Base-by-base conservation (phyloP, 2,329 filamentous ascomycete genomes). In the Cytospora piceae region DNA sequence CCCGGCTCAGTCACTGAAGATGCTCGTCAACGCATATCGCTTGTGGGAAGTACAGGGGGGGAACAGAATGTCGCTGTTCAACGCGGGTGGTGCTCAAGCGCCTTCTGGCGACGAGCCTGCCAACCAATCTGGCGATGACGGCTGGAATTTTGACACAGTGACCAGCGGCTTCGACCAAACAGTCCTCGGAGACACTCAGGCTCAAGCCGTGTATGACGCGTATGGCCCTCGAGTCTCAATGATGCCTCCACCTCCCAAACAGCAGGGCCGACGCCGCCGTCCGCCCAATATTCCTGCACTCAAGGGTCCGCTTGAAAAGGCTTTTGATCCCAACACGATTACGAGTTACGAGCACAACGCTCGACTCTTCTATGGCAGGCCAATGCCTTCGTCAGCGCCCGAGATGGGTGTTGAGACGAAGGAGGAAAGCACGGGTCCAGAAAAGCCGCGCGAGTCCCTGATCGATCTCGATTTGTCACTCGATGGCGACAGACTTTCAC, bases 1-100 rank as follows among this genome's bases (percentile, higher is more conserved):
- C 71, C 91, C 91, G 0, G 87, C 88, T 0, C 83, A 83, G 0
- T 83, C 81, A 3, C 82, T 94, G 2, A 79, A 85, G 2, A 81
- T 87, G 66, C 81, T 94, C 1, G 89, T 94, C 14, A 85, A 87
- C 68, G 88, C 86, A 22, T 94, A 90, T 77, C 90, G 88, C 72
- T 73, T 88, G 24, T 94, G 91, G 91, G 91, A 94, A 74, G 83
- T 87, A 15, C 84, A 87, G 70, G 91, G 91, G 29, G 91, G 91
- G 34, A 87, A 86, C 70, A 85, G 91, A 58, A 86, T 85, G 69
- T 90, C 87, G 22, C 79, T 90, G 0, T 90, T 90, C 69, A 82
- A 82, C 11, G 77, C 81, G 4, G 84, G 84, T 29, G 87, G 87
- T 66, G 87, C 86, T 1, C 85, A 87, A 67, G 82, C 79, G 2